Evolutionary conservation across 2,329 filamentous ascomycete species (phyloP).

Genomic region (Ascochyta fabae): DNA sequence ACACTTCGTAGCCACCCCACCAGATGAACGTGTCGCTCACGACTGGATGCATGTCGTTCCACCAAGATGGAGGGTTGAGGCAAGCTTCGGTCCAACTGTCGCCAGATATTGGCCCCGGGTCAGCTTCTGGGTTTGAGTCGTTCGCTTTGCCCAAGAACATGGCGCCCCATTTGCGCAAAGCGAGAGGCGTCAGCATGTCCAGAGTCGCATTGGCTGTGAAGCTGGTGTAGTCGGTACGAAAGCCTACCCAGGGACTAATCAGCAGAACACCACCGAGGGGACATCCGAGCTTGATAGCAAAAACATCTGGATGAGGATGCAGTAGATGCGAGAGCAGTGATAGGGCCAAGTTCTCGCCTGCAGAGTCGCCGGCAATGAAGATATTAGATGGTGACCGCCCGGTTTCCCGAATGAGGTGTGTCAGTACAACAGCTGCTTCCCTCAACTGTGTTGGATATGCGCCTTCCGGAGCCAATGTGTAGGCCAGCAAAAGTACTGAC

Average conservation of each 20-base stretch:
- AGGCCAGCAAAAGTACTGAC: constrained; percentile 29
- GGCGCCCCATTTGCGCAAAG: constrained; percentile 22
- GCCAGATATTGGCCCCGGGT: constrained; percentile 19
- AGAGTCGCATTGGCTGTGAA: constrained; percentile 17
- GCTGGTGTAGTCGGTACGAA: constrained; percentile 24
- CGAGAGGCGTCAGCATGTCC: constrained; percentile 15
- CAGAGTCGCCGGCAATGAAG: constrained; percentile 21
- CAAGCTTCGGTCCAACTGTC: constrained; percentile 26
- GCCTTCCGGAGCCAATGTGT: constrained; percentile 29
- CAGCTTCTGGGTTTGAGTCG: constrained; percentile 14
- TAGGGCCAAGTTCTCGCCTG: constrained; percentile 23
- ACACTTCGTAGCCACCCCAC: constrained; percentile 17
- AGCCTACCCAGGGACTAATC: constrained; percentile 26
- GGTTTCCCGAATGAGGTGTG: constrained; percentile 22
- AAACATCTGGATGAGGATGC: constrained; percentile 30
- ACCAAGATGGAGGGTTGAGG: constrained; percentile 19
- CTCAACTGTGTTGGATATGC: constrained; percentile 29
- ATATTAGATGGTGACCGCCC: constrained; percentile 20
- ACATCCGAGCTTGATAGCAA: constrained; percentile 18
- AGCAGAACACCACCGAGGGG: constrained; percentile 19
- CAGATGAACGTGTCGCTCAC: constrained; percentile 19
- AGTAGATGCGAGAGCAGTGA: constrained; percentile 34
- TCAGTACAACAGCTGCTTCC: constrained; percentile 26
- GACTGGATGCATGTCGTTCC: constrained; percentile 15
- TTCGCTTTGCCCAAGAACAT: constrained; percentile 24